Evolutionary conservation across 2,329 filamentous ascomycete species (phyloP).

Genomic region (Aspergillus clavatus): DNA sequence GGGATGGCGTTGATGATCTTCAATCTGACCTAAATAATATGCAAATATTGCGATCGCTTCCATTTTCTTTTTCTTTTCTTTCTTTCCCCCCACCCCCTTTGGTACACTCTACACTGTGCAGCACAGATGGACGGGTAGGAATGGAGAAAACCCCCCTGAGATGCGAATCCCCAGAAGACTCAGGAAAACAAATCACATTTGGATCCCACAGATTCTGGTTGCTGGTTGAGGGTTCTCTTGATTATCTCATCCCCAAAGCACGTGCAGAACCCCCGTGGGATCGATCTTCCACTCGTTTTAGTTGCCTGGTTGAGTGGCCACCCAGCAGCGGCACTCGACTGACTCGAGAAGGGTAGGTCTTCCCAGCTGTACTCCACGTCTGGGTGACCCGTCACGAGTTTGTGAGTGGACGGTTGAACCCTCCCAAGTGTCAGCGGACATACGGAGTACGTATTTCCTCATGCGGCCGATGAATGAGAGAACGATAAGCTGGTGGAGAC

Average conservation of each 20-base stretch:
- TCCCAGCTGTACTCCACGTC: constrained; percentile 5
- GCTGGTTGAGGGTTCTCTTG: too few species aligned
- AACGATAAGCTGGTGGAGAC: constrained; percentile 3
- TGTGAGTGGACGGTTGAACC: background rate
- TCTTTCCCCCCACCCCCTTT: too few species aligned
- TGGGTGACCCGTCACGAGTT: background rate
- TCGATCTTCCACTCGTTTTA: constrained; percentile 4
- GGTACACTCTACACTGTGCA: too few species aligned
- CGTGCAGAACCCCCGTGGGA: constrained; percentile 5
- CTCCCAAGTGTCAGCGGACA: background rate
- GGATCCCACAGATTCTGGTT: background rate
- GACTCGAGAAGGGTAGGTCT: constrained; percentile 3
- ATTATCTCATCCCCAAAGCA: constrained; percentile 3
- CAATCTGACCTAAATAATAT: too few species aligned
- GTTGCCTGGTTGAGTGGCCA: constrained; percentile 2
- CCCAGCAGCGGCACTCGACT: too few species aligned
- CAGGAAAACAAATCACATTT: too few species aligned
- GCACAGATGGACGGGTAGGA: too few species aligned
- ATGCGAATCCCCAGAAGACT: too few species aligned
- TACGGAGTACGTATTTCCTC: background rate
- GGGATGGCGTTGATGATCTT: too few species aligned
- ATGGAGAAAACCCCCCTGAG: too few species aligned
- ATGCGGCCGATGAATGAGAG: constrained; percentile 4
- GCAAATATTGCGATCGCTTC: too few species aligned
- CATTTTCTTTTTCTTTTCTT: too few species aligned